Base-by-base conservation (phyloP, 352 stramenopile species). In the Pythium grandisporangium region DNA sequence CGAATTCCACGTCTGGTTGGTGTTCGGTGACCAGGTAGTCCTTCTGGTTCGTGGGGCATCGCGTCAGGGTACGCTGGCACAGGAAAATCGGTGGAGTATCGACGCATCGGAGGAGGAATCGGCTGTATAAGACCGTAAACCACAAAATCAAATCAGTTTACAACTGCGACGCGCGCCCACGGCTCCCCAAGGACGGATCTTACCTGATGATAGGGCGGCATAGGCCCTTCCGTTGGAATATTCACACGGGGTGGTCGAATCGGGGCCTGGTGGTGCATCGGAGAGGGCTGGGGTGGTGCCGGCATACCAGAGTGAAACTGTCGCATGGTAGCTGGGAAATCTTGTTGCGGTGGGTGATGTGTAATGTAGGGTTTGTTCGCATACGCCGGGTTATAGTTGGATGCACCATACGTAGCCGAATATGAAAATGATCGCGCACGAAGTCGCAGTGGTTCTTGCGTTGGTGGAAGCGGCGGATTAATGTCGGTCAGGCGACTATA, bases 361-460 rank as follows among this genome's bases (percentile, higher is more conserved):
- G 60, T 50, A 0, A 51, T 44, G 39, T 75, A 85, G 42, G 74
- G 61, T 44, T 74, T 74, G 27, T 74, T 74, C 37, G 53, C 61
- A 37, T 62, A 78, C 8, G 58, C 44, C 3, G 58, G 58, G 21
- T 67, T 75, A 41, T 70, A 84, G 24, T 61, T 67, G 0, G 71
- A 63, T 2, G 58, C 47, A 1, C 70, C 69, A 37, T 86, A 86
- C 13, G 50, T 57, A 23, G 66, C 56, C 2, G 76, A 86, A 44
- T 85, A 84, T 43, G 76, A 89, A 30, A 89, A 89, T 25, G 76
- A 89, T 12, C 74, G 67, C 3, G 73, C 76, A 23, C 76, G 76
- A n/a, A 85, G 39, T 11, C 73, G 70, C 53, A 86, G 70, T 8
- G 81, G 46, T 27, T 89, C 73, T 33, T 78, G 64, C 2, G 66